A percentile compares a stretch with the other conserved stretches of the same genome.
phyloP scores from a whole-genome alignment of 192 early-diverging fungal genomes.

The Thamnidium elegans region DNA sequence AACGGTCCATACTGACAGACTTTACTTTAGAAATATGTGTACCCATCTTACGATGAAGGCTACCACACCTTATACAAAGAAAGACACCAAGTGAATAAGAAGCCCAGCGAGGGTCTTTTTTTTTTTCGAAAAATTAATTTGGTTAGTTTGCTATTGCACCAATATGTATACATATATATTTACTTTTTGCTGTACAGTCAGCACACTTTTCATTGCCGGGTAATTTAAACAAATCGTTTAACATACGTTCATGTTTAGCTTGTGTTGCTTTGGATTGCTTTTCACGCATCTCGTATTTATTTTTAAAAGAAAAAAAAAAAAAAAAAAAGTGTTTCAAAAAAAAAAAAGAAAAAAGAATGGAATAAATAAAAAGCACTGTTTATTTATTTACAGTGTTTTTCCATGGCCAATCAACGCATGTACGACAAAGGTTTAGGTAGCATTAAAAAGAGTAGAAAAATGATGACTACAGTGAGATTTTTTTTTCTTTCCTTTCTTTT shows the following conservation, averaged over 20 bases:
- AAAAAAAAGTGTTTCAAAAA: background rate
- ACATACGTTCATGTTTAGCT: constrained; percentile 67
- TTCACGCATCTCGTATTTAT: constrained; percentile 13
- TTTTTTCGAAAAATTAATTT: too few species aligned
- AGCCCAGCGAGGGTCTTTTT: constrained; percentile 79
- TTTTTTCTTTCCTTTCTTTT: background rate
- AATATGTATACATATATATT: background rate
- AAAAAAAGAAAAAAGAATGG: background rate
- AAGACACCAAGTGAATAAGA: constrained; percentile 92
- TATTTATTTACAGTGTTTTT: too few species aligned
- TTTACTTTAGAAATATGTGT: constrained; percentile 93
- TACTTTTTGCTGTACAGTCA: constrained; percentile 73
- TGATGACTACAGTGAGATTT: background rate
- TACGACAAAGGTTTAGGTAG: too few species aligned
- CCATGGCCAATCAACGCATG: too few species aligned
- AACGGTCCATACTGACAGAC: constrained; percentile 84
- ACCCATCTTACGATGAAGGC: constrained; percentile 78
- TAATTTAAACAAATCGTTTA: constrained; percentile 64
- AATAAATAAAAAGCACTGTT: background rate
- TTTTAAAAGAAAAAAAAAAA: background rate
- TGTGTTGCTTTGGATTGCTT: constrained; percentile 27
- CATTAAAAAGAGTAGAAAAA: too few species aligned
- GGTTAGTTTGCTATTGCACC: background rate
- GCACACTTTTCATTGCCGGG: constrained; percentile 71
- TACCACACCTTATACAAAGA: constrained; percentile 89